Conservation (phyloP, 495 filamentous ascomycete genomes). For the Podospora pseudopauciseta region DNA sequence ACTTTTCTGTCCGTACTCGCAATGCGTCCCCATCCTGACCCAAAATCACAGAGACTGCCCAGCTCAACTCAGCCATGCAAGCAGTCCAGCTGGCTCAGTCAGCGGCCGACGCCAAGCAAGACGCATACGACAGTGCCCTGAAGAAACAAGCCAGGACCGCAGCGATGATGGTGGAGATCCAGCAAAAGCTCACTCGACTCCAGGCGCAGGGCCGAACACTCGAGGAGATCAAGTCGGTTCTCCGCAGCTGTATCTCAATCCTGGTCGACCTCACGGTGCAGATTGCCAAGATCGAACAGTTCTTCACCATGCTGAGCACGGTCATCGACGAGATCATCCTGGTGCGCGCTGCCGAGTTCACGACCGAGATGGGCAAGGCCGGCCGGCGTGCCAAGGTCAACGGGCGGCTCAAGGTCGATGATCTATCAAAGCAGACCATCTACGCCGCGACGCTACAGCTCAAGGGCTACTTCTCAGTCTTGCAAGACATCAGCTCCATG, state of each 20-base stretch:
- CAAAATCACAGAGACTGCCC: too few relatives aligned
- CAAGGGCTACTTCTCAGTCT: constrained; percentile 7
- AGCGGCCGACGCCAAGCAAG: too few relatives aligned
- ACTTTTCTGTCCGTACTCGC: too few relatives aligned
- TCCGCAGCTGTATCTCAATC: constrained; percentile 4
- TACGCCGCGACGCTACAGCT: constrained; percentile 6
- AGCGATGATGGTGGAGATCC: constrained; percentile 2
- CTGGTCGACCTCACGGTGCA: constrained; percentile 5
- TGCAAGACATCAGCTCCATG: constrained; percentile 11
- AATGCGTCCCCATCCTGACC: too few relatives aligned
- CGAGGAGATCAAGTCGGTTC: constrained; percentile 9
- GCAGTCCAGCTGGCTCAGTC: too few relatives aligned
- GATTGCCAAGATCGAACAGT: not conserved
- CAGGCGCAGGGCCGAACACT: constrained; percentile 1
- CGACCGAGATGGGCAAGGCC: not conserved
- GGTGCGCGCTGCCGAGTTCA: constrained; percentile 1
- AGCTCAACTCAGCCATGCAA: too few relatives aligned
- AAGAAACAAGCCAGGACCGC: not conserved
- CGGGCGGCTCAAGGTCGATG: not conserved
- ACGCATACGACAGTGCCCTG: too few relatives aligned
- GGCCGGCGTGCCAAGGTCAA: not conserved
- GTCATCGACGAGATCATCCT: constrained; percentile 4
- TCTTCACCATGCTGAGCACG: constrained; percentile 9
- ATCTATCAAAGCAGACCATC: constrained; percentile 3
- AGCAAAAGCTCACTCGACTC: constrained; percentile 2